Evolutionary conservation across 1,139 yeast genomes (phyloP).

Genomic region (Pichia sp.): DNA sequence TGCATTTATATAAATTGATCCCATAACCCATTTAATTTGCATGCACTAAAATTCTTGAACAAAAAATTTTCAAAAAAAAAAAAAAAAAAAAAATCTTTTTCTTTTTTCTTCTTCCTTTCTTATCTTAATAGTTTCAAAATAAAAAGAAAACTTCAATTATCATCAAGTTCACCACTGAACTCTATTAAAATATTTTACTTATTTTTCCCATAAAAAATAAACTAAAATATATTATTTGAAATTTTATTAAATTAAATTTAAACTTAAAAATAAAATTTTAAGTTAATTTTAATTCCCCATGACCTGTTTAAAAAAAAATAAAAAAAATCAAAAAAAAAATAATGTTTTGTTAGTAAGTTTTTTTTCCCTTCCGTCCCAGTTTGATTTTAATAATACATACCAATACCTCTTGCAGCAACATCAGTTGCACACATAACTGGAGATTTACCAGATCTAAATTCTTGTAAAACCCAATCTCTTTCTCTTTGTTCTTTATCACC

Average conservation of each 20-base stretch:
- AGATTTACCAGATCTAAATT: slow-evolving; percentile 85
- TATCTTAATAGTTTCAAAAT: neutral
- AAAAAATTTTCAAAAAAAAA: neutral
- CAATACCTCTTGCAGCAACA: slow-evolving; percentile 99
- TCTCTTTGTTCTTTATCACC: slow-evolving; percentile 98
- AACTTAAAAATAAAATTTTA: neutral
- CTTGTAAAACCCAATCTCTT: slow-evolving; percentile 96
- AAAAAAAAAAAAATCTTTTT: neutral
- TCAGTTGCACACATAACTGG: slow-evolving; percentile 99
- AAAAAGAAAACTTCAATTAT: neutral
- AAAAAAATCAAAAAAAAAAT: neutral
- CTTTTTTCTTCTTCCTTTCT: neutral
- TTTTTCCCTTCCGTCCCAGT: slow-evolving; percentile 1
- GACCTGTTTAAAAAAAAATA: neutral
- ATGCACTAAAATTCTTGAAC: neutral
- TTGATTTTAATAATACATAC: slow-evolving; percentile 72
- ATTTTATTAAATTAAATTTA: neutral
- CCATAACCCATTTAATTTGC: neutral
- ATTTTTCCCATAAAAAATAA: neutral
- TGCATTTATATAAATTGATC: neutral
- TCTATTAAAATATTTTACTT: neutral
- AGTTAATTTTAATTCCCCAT: neutral
- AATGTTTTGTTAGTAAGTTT: neutral
- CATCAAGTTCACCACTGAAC: neutral
- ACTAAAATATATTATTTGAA: neutral